Conservation (phyloP, 2,329 filamentous ascomycete species). For the Arachnopeziza araneosa region DNA sequence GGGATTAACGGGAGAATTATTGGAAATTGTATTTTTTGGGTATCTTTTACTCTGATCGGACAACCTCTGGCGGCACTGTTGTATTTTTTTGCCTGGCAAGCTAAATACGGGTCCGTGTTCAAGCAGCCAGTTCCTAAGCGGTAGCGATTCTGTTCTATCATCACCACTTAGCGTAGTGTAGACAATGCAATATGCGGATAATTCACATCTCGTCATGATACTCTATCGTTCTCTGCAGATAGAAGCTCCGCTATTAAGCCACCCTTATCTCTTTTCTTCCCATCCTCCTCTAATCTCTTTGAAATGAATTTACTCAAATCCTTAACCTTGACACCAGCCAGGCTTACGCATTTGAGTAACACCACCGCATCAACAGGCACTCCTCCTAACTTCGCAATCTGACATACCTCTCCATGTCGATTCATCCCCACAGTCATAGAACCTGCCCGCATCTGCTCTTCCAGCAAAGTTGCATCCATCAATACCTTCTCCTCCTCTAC, state of each 20-base stretch:
- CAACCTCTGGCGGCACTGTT: slow-evolving; percentile 87
- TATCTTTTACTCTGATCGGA: slow-evolving; percentile 90
- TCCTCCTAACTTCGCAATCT: slow-evolving; percentile 80
- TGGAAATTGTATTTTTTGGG: slow-evolving; percentile 94
- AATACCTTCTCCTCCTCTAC: slow-evolving; percentile 63
- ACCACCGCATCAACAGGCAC: slow-evolving; percentile 72
- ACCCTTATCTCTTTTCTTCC: slow-evolving; percentile 70
- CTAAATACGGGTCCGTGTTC: slow-evolving; percentile 67
- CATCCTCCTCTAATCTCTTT: slow-evolving; percentile 68
- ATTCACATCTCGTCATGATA: slow-evolving; percentile 11
- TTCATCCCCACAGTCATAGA: slow-evolving; percentile 66
- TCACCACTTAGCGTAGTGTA: neutral
- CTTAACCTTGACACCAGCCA: slow-evolving; percentile 74
- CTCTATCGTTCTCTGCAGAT: slow-evolving; percentile 77
- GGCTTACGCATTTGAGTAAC: slow-evolving; percentile 68
- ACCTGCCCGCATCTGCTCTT: slow-evolving; percentile 70
- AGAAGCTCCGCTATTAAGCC: slow-evolving; percentile 72
- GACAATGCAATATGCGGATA: neutral
- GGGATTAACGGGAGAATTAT: slow-evolving; percentile 70
- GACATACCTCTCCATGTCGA: slow-evolving; percentile 30
- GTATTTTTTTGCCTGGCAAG: slow-evolving; percentile 98
- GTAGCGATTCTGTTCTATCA: neutral
- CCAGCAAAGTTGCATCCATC: slow-evolving; percentile 65
- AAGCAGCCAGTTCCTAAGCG: neutral
- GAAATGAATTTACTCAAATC: slow-evolving; percentile 72